A percentile compares a stretch with the other conserved stretches of the same genome.
phyloP scores from a whole-genome alignment of 78 protist genomes.

The Salpingoeca rosetta region DNA sequence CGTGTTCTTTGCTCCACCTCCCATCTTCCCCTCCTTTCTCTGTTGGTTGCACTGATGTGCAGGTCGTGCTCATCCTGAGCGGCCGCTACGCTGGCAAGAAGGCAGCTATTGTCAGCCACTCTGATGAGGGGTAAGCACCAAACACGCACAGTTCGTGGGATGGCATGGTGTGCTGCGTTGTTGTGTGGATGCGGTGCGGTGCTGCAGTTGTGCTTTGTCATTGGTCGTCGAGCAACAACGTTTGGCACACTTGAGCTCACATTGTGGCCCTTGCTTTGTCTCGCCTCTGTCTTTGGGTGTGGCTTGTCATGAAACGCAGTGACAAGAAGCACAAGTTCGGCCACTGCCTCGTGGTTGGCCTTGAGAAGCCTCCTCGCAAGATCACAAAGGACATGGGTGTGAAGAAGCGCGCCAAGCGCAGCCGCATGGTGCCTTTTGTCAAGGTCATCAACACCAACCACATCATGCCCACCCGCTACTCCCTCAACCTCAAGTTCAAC shows the following conservation, averaged over 20 bases:
- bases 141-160: neutral
- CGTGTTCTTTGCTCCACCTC: neutral
- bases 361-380: conserved; percentile 79
- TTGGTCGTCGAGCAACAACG: neutral
- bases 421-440: conserved; percentile 86
- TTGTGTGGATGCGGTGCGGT: neutral
- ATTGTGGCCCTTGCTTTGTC: neutral
- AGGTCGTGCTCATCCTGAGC: conserved; percentile 85
- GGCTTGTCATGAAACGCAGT: too few species aligned
- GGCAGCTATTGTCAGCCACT: conserved; percentile 85
- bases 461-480: conserved; percentile 93
- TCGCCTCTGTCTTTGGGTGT: neutral
- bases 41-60: neutral
- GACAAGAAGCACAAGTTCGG: conserved; percentile 44
- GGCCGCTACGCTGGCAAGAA: conserved; percentile 96
- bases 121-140: neutral
- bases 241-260: neutral
- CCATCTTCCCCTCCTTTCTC: neutral
- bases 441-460: conserved; percentile 93
- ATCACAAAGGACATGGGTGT: conserved; percentile 68
- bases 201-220: neutral
- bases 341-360: conserved; percentile 92
- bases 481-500: conserved; percentile 36
- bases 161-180: neutral
- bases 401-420: conserved; percentile 66